phyloP scores from a whole-genome alignment of 176 grass and related monocot genomes.

The Oryza nivara region DNA sequence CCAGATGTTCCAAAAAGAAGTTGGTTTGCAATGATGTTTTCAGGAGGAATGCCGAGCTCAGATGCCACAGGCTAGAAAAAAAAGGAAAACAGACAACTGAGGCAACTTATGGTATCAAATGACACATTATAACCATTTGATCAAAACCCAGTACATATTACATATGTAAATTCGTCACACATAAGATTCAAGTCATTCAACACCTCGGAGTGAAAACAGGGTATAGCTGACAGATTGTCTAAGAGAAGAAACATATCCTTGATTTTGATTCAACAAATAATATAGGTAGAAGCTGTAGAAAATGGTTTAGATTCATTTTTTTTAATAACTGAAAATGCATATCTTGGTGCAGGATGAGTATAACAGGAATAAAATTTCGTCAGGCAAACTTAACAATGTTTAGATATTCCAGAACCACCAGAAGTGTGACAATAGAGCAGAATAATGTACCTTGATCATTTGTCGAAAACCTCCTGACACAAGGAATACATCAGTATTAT shows the following conservation, averaged over 20 bases:
- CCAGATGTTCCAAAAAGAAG: constrained; percentile 72
- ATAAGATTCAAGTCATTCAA: constrained; percentile 5
- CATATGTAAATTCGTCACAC: neutral
- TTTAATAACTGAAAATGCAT: neutral
- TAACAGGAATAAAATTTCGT: neutral
- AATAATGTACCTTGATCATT: constrained; percentile 82
- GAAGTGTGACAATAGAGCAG: neutral
- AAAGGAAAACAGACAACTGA: constrained; percentile 22
- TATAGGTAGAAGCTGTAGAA: neutral
- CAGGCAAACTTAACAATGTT: neutral
- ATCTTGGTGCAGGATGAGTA: constrained; percentile 5
- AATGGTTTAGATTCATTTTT: neutral
- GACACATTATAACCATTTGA: neutral
- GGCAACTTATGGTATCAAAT: constrained; percentile 8
- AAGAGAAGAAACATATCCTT: constrained; percentile 2
- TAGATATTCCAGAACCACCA: neutral
- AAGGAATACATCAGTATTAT: constrained; percentile 78
- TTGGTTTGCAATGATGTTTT: constrained; percentile 94
- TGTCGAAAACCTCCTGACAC: constrained; percentile 92
- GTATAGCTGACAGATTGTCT: neutral
- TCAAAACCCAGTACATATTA: neutral
- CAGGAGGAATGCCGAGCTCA: constrained; percentile 73
- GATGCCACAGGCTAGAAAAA: constrained; percentile 78
- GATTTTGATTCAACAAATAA: constrained; percentile 2
- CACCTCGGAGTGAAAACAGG: neutral